These are phyloP conservation scores for Oryza meyeriana DNA, from an alignment of 176 grass and related monocot species.

Conservation along the genomic window DNA sequence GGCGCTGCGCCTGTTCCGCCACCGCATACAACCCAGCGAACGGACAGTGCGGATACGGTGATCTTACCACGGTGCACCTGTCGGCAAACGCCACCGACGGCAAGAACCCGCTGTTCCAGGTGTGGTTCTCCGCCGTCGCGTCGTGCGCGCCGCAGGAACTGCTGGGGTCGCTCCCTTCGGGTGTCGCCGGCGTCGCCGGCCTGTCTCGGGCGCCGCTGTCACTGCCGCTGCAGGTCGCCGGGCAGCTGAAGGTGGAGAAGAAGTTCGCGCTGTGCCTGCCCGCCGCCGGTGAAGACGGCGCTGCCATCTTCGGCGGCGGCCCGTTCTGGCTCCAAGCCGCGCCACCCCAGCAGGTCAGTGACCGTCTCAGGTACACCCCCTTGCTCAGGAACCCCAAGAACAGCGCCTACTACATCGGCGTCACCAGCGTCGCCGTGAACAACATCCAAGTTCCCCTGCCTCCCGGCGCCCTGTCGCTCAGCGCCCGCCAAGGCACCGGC, in stretches of 20 bases:
- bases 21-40: slow-evolving; percentile 6
- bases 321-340: slow-evolving; percentile 17
- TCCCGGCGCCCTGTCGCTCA: background rate
- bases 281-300: background rate
- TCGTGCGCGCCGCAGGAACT: slow-evolving; percentile 14
- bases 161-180: slow-evolving; percentile 6
- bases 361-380: slow-evolving; percentile 31
- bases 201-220: background rate
- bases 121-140: background rate
- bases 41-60: background rate
- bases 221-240: slow-evolving; percentile 36
- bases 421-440: slow-evolving; percentile 31
- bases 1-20: slow-evolving; percentile 22
- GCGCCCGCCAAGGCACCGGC: background rate
- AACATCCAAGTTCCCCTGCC: background rate
- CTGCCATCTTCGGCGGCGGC: slow-evolving; percentile 40
- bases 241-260: background rate
- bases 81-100: slow-evolving; percentile 43
- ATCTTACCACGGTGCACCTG: slow-evolving; percentile 33
- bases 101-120: slow-evolving; percentile 35
- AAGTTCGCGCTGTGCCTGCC: slow-evolving; percentile 55
- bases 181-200: slow-evolving; percentile 29
- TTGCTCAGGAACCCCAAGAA: slow-evolving; percentile 42
- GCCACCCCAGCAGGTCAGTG: slow-evolving; percentile 9
- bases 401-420: slow-evolving; percentile 49